phyloP scores from a whole-genome alignment of 495 filamentous ascomycete genomes.

The Cercophora samala region DNA sequence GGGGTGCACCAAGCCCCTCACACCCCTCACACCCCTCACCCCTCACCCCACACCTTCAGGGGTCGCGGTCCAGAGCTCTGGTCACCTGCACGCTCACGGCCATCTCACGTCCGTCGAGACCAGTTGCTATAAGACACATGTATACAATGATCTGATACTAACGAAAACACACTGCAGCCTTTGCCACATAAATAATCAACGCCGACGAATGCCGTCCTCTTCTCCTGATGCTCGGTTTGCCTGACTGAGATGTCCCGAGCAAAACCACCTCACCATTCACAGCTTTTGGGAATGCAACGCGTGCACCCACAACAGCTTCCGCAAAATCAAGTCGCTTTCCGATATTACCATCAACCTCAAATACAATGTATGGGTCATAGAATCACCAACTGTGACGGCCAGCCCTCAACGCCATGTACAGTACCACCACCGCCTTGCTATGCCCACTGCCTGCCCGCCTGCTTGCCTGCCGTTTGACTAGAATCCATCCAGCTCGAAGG shows the following conservation, averaged over 20 bases:
- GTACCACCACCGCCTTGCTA: not conserved
- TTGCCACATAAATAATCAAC: not conserved
- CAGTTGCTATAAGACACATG: not conserved
- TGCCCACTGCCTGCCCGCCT: not conserved
- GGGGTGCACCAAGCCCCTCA: not conserved
- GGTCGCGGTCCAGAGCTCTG: not conserved
- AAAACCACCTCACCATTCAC: not conserved
- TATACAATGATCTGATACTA: not conserved
- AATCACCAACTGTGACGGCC: not conserved
- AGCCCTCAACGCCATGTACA: not conserved
- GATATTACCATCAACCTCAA: not conserved
- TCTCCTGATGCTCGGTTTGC: not conserved
- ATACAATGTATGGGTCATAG: not conserved
- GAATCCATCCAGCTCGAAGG: not conserved
- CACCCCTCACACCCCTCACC: not conserved
- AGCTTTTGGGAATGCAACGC: not conserved
- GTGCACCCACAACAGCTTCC: not conserved
- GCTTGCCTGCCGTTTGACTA: not conserved
- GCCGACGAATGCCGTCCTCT: not conserved
- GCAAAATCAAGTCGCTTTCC: not conserved
- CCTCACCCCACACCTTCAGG: not conserved
- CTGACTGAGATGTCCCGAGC: not conserved
- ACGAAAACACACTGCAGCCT: slow-evolving; percentile 1
- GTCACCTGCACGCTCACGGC: not conserved
- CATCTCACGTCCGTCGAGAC: not conserved